phyloP scores from a whole-genome alignment of 768 basidiomycete species.

The Suillus brevipes region DNA sequence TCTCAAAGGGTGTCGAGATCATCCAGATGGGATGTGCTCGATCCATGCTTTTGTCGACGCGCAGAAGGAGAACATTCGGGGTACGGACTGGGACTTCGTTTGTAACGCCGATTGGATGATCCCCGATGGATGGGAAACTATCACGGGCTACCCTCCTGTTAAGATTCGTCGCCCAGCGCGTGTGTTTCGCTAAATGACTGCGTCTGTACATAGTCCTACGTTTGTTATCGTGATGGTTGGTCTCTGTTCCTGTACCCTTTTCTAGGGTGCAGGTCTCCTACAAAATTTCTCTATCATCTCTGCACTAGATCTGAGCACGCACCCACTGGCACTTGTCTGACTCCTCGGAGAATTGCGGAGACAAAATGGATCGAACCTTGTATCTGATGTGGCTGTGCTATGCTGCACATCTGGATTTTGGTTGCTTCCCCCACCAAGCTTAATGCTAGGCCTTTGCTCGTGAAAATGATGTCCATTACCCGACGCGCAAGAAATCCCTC shows the following conservation, averaged over 20 bases:
- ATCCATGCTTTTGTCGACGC: constrained; percentile 68
- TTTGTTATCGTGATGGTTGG: neutral
- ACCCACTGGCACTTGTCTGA: no score
- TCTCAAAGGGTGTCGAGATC: constrained; percentile 65
- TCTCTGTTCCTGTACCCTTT: neutral
- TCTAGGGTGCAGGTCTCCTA: no score
- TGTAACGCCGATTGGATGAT: constrained; percentile 74
- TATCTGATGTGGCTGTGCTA: constrained; percentile 5
- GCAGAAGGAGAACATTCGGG: constrained; percentile 60
- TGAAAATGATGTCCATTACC: neutral
- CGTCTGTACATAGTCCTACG: neutral
- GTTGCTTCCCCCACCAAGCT: neutral
- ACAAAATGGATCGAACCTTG: neutral
- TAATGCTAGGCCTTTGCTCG: neutral
- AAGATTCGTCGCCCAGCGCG: neutral
- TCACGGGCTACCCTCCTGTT: constrained; percentile 61
- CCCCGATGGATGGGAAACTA: constrained; percentile 72
- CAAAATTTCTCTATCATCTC: neutral
- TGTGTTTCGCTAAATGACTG: neutral
- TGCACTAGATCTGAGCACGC: no score
- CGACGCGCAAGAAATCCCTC: neutral
- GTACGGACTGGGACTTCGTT: constrained; percentile 68
- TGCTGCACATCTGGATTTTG: neutral
- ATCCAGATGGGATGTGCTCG: constrained; percentile 76
- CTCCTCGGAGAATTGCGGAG: neutral